A percentile compares a stretch with the other conserved stretches of the same genome.
phyloP scores from a whole-genome alignment of 2,329 filamentous ascomycete species.

The Pyrenophora seminiperda region DNA sequence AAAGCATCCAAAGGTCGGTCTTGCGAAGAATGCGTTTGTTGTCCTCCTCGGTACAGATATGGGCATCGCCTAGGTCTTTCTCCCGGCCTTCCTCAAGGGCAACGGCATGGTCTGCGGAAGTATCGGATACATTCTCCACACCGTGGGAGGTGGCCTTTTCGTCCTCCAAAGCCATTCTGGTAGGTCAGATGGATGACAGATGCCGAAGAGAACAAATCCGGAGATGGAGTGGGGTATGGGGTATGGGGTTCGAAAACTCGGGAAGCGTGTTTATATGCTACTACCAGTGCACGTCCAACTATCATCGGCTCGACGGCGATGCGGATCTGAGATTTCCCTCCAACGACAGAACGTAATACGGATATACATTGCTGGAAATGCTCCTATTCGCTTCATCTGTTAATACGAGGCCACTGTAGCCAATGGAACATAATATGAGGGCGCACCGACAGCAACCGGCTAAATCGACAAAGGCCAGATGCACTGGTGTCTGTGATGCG shows the following conservation, averaged over 20 bases:
- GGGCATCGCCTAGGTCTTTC: conserved; percentile 18
- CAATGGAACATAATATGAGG: neutral
- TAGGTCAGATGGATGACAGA: neutral
- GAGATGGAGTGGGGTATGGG: conserved; percentile 12
- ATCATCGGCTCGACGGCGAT: conserved; percentile 2
- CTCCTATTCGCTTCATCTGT: neutral
- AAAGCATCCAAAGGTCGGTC: conserved; percentile 30
- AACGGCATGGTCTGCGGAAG: conserved; percentile 17
- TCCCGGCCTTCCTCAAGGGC: conserved; percentile 29
- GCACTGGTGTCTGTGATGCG: conserved; percentile 1
- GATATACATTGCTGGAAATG: neutral
- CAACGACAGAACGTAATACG: conserved; percentile 3
- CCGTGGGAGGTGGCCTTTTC: conserved; percentile 20
- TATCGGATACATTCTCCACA: conserved; percentile 20
- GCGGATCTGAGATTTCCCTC: conserved; percentile 10
- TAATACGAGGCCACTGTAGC: neutral
- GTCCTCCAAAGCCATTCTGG: conserved; percentile 21
- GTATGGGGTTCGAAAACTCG: conserved; percentile 8
- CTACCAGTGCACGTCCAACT: neutral
- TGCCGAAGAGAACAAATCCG: conserved; percentile 3
- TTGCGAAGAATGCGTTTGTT: conserved; percentile 30
- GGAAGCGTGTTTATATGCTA: conserved; percentile 9
- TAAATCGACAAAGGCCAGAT: conserved; percentile 4
- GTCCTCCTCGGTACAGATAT: conserved; percentile 29
- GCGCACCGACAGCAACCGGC: conserved; percentile 3